Conservation (phyloP, 2,329 filamentous ascomycete genomes). For the Fusarium domesticum region DNA sequence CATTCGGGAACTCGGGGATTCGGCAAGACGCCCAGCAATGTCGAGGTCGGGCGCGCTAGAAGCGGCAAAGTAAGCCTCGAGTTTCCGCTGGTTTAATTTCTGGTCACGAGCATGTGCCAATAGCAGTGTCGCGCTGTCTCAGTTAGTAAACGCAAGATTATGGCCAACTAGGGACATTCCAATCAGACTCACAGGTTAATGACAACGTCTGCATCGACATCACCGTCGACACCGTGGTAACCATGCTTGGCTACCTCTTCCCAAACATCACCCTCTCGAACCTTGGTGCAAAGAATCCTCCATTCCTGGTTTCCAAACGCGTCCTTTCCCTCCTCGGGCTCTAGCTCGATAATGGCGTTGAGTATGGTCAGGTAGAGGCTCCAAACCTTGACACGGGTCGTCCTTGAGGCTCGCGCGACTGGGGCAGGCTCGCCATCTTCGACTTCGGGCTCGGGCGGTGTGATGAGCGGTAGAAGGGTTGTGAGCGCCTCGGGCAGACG, state of each 20-base stretch:
- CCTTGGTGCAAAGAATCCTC: constrained; percentile 76
- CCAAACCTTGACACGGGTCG: constrained; percentile 92
- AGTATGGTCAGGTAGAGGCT: constrained; percentile 92
- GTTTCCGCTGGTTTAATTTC: constrained; percentile 75
- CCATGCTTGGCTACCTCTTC: constrained; percentile 85
- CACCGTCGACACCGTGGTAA: constrained; percentile 83
- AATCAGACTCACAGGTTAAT: constrained; percentile 67
- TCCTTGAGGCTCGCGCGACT: constrained; percentile 74
- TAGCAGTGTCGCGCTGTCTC: constrained; percentile 74
- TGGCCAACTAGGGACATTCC: constrained; percentile 6
- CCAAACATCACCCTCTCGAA: constrained; percentile 90
- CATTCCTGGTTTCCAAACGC: constrained; percentile 84
- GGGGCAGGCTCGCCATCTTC: constrained; percentile 62
- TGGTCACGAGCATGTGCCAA: constrained; percentile 88
- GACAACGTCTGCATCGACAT: constrained; percentile 92
- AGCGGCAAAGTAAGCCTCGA: constrained; percentile 85
- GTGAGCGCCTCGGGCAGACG: constrained; percentile 86
- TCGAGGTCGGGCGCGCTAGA: constrained; percentile 71
- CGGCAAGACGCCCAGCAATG: constrained; percentile 61
- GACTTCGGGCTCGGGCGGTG: constrained; percentile 46
- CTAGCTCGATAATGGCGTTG: constrained; percentile 86
- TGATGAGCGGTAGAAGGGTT: constrained; percentile 79
- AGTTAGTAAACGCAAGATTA: constrained; percentile 18
- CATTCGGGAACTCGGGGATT: constrained; percentile 36
- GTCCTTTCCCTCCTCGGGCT: constrained; percentile 83